A percentile compares a stretch with the other conserved stretches of the same genome.
Evolutionary conservation across 257 asterid species (phyloP).

Genomic region (Solanum etuberosum): DNA sequence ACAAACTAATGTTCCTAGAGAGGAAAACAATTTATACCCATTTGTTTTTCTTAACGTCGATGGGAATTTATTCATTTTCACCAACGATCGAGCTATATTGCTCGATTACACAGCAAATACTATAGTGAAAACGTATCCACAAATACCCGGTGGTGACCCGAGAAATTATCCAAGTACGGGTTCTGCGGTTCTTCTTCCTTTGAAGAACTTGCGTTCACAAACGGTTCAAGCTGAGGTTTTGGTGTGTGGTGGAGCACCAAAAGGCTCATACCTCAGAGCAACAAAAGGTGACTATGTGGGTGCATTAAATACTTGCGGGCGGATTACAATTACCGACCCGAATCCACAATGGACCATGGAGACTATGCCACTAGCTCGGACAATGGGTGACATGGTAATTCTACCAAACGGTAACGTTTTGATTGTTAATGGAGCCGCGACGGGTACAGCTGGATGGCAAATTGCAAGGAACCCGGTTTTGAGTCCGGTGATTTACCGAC

Average conservation of each 20-base stretch:
- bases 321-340: conserved; percentile 20
- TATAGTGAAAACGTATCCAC: background rate
- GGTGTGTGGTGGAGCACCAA: conserved; percentile 46
- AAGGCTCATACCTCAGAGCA: conserved; percentile 12
- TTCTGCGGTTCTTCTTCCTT: conserved; percentile 9
- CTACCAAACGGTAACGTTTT: conserved; percentile 27
- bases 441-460: conserved; percentile 32
- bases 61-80: background rate
- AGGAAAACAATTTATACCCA: conserved; percentile 17
- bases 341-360: conserved; percentile 42
- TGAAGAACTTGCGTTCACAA: conserved; percentile 9
- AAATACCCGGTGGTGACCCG: background rate
- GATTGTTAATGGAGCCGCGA: conserved; percentile 27
- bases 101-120: conserved; percentile 10
- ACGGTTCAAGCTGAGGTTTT: conserved; percentile 14
- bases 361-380: conserved; percentile 31
- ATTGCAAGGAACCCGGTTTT: conserved; percentile 20
- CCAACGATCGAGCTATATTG: conserved; percentile 19
- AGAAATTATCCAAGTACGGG: background rate
- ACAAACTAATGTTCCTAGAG: conserved; percentile 4
- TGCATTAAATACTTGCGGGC: conserved; percentile 32
- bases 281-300: background rate
- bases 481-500: conserved; percentile 19
- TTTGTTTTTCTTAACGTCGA: conserved; percentile 17
- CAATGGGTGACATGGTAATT: conserved; percentile 44